phyloP scores from a whole-genome alignment of 306 rosid species.

The Alnus rubra region DNA sequence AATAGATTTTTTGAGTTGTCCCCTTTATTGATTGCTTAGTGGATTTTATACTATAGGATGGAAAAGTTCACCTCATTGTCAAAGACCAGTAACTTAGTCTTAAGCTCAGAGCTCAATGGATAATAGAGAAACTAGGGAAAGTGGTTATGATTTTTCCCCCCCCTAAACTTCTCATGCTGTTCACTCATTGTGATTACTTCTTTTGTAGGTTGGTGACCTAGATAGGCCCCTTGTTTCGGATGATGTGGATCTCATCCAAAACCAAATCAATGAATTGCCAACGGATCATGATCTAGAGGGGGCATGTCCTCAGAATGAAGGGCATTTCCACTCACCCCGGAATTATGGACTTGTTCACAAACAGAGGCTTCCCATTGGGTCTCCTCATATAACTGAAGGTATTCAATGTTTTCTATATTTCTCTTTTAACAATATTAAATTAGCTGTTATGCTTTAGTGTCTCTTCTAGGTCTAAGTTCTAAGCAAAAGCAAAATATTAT shows the following conservation, averaged over 20 bases:
- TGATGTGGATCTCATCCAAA: conserved; percentile 31
- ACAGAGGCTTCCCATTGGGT: conserved; percentile 52
- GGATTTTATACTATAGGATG: neutral
- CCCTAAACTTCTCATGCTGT: neutral
- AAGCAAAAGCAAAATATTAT: neutral
- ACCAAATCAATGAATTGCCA: conserved; percentile 50
- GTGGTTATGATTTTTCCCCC: neutral
- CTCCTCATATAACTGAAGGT: conserved; percentile 52
- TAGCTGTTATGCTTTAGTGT: conserved; percentile 3
- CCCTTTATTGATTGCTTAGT: neutral
- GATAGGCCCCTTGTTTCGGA: conserved; percentile 81
- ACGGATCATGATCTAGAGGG: conserved; percentile 89
- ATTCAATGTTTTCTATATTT: conserved; percentile 1
- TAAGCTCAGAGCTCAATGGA: neutral
- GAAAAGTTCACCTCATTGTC: neutral
- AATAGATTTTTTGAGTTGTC: conserved; percentile 1
- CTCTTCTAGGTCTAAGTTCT: neutral
- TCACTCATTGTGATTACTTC: conserved; percentile 17
- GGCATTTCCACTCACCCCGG: conserved; percentile 59
- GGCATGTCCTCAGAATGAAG: conserved; percentile 60
- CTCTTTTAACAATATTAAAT: neutral
- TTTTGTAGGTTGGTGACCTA: conserved; percentile 52
- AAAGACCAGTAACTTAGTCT: neutral
- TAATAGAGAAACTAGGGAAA: neutral
- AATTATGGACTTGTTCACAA: conserved; percentile 65